phyloP scores from a whole-genome alignment of 345 rosid species.

The Euphorbia pulcherrima region DNA sequence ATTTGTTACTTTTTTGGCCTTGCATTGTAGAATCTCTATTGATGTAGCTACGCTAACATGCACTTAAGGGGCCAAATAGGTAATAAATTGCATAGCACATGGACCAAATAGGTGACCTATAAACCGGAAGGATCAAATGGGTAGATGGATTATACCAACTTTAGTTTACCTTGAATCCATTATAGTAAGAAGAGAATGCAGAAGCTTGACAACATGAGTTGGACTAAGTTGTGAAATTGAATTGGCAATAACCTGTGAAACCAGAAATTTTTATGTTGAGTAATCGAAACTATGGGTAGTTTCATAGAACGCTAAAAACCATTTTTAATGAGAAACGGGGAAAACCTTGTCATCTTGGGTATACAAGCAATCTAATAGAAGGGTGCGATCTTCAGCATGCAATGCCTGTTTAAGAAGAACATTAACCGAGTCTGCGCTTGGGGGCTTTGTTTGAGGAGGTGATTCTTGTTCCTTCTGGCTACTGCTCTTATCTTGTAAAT shows the following conservation, averaged over 20 bases:
- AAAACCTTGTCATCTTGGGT: slow-evolving; percentile 81
- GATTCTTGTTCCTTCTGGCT: slow-evolving; percentile 32
- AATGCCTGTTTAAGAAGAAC: slow-evolving; percentile 87
- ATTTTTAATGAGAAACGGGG: neutral
- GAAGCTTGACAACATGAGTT: slow-evolving; percentile 72
- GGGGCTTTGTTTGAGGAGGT: slow-evolving; percentile 46
- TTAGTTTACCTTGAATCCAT: slow-evolving; percentile 63
- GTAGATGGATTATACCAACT: too few relatives aligned
- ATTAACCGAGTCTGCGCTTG: slow-evolving; percentile 82
- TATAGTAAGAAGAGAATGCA: slow-evolving; percentile 65
- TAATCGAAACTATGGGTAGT: neutral
- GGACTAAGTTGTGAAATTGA: slow-evolving; percentile 65
- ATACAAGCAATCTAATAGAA: slow-evolving; percentile 83
- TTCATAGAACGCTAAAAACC: neutral
- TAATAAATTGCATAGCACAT: too few relatives aligned
- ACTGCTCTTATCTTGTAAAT: slow-evolving; percentile 34
- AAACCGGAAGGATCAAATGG: too few relatives aligned
- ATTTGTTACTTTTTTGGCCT: too few relatives aligned
- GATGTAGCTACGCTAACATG: too few relatives aligned
- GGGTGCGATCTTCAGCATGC: slow-evolving; percentile 79
- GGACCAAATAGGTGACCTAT: too few relatives aligned
- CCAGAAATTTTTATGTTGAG: neutral
- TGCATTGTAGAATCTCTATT: too few relatives aligned
- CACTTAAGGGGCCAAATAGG: too few relatives aligned
- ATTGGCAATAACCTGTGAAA: slow-evolving; percentile 75